These are phyloP conservation scores for Grigorovia yakushimaensis DNA, from an alignment of 805 yeast genomes.

Conservation along the genomic window DNA sequence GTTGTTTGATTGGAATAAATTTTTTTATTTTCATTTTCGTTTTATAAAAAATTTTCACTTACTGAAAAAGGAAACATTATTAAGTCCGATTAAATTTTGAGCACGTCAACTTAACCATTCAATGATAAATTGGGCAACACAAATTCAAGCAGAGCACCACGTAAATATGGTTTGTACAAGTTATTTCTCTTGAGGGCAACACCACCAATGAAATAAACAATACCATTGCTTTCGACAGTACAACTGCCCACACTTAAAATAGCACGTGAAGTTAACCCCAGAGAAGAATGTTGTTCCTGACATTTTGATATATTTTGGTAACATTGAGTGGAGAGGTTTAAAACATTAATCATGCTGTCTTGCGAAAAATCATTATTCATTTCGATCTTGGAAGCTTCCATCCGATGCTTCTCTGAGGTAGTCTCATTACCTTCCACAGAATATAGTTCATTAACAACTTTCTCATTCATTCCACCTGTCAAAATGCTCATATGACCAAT, in stretches of 20 bases:
- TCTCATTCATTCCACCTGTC: slow-evolving; percentile 23
- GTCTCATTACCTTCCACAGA: not conserved
- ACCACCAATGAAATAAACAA: slow-evolving; percentile 23
- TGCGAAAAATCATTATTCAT: slow-evolving; percentile 1
- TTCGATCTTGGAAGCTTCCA: too few species aligned
- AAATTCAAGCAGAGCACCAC: slow-evolving; percentile 24
- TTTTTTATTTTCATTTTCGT: not conserved
- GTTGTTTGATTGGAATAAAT: not conserved
- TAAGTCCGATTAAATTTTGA: not conserved
- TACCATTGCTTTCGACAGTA: slow-evolving; percentile 14
- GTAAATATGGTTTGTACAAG: slow-evolving; percentile 12
- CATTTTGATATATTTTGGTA: slow-evolving; percentile 8
- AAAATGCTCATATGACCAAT: slow-evolving; percentile 17
- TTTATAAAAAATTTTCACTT: not conserved
- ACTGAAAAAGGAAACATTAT: not conserved
- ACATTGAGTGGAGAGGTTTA: slow-evolving; percentile 17
- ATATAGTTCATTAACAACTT: slow-evolving; percentile 15
- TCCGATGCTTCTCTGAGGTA: not conserved
- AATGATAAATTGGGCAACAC: slow-evolving; percentile 22
- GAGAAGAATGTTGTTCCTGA: not conserved
- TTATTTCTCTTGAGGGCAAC: slow-evolving; percentile 10
- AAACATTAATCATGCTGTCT: slow-evolving; percentile 12
- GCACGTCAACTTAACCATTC: slow-evolving; percentile 7
- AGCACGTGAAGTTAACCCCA: not conserved
- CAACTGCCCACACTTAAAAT: slow-evolving; percentile 10